These are phyloP conservation scores for Themeda triandra DNA, from an alignment of 176 grass and related monocot species.

Conservation along the genomic window DNA sequence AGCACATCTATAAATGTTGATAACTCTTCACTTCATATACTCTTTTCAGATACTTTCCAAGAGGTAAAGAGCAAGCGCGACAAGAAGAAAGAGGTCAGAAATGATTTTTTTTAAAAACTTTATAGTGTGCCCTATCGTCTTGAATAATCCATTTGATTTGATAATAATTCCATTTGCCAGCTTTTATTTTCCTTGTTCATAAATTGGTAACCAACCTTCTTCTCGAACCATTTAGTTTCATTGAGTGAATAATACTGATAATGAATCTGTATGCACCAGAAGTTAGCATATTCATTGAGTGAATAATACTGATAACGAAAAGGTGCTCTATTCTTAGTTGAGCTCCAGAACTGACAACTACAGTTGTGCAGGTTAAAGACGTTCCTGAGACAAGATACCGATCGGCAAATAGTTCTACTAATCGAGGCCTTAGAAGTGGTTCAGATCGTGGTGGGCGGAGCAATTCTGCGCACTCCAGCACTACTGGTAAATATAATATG, in stretches of 20 bases:
- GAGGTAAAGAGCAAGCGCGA: constrained; percentile 86
- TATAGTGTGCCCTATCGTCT: not conserved
- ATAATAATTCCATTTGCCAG: not conserved
- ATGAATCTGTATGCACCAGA: not conserved
- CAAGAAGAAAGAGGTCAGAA: constrained; percentile 81
- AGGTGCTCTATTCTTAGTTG: constrained; percentile 14
- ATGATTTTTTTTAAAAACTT: not conserved
- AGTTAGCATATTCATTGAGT: not conserved
- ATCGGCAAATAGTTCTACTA: constrained; percentile 50
- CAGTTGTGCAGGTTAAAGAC: constrained; percentile 61
- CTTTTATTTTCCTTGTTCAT: constrained; percentile 12
- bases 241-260: not conserved
- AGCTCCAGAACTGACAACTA: constrained; percentile 20
- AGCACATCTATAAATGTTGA: not conserved
- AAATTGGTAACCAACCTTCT: not conserved
- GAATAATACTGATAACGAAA: too few relatives aligned
- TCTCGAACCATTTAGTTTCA: not conserved
- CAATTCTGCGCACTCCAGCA: constrained; percentile 52
- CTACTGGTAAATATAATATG: constrained; percentile 55
- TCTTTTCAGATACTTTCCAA: constrained; percentile 73
- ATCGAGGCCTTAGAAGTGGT: constrained; percentile 58
- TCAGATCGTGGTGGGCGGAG: constrained; percentile 60
- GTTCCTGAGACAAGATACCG: constrained; percentile 68
- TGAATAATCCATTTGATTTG: not conserved
- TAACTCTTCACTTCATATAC: constrained; percentile 20